Evolutionary conservation across 192 early-diverging fungal species (phyloP), one percentile per base, ranked within the genome.

Genomic region (Coemansia sp.): DNA sequence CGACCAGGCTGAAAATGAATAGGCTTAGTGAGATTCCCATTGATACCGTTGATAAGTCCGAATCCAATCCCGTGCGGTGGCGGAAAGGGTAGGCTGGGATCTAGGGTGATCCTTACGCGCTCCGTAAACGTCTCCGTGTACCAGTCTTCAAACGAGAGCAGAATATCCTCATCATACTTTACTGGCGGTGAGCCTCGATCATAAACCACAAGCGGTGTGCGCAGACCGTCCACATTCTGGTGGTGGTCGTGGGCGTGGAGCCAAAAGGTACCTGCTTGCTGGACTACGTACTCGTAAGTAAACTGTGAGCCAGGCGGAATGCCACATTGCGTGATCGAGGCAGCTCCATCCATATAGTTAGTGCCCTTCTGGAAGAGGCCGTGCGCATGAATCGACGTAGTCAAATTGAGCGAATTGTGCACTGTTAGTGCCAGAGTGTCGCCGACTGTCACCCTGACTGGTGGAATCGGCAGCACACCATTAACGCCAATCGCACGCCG

Each of bases 211-310:
- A 95, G 60, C 13, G 93, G 83, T 0, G 85, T 80, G 49, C 90
- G 88, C 64, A 94, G 78, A 36, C 94, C 93, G 65, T 95, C 94
- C 16, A 90, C 87, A 67, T 92, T 93, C 72, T 95, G 92, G 22
- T 80, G 86, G 43, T 71, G 68, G 65, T 72, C 78, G 71, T 95
- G 93, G 36, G 83, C 84, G 64, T 95, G 93, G 33, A 91, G 79
- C 95, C 95, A 96, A 78, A 87, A 95, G 13, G 92, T 94, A 34
- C 95, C 95, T 27, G 85, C 68, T 68, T 96, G 91, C 31, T 83
- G 66, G 15, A 90, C 66, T 10, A 78, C 64, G 68, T 89, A 88
- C 12, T 78, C 79, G 69, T 96, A 96, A 1, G 91, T 91, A 70
- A 89, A 90, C 34, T 46, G 74, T 10, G 61, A 63, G 5, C 87